phyloP scores from a whole-genome alignment of 192 early-diverging fungal species.

The Coemansia sp. region DNA sequence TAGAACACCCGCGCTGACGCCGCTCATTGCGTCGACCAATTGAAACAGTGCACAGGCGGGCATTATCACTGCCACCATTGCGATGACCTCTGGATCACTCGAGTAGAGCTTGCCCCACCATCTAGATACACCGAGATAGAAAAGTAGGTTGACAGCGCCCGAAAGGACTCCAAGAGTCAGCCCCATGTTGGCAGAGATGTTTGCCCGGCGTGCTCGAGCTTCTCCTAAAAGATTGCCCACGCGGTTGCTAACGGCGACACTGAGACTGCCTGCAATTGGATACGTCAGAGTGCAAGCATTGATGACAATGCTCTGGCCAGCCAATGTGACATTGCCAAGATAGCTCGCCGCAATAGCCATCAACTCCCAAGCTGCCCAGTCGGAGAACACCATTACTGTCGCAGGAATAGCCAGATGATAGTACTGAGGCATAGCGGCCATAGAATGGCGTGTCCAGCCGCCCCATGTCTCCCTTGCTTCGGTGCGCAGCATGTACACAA shows the following conservation, averaged over 20 bases:
- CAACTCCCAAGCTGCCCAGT: slow-evolving; percentile 59
- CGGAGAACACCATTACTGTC: slow-evolving; percentile 69
- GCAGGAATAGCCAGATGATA: slow-evolving; percentile 68
- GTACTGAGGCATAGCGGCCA: slow-evolving; percentile 51
- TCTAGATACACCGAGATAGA: slow-evolving; percentile 14
- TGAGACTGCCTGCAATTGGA: slow-evolving; percentile 56
- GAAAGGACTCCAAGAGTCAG: slow-evolving; percentile 9
- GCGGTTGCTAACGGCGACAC: slow-evolving; percentile 54
- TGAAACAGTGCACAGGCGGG: slow-evolving; percentile 79
- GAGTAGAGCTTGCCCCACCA: slow-evolving; percentile 63
- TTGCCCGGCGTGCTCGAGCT: slow-evolving; percentile 32
- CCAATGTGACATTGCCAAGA: slow-evolving; percentile 56
- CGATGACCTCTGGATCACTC: slow-evolving; percentile 64
- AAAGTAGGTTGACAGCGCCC: slow-evolving; percentile 14
- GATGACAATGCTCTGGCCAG: slow-evolving; percentile 58
- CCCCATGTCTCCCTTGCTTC: slow-evolving; percentile 65
- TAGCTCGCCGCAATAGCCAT: slow-evolving; percentile 53
- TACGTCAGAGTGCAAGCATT: slow-evolving; percentile 55
- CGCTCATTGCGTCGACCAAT: slow-evolving; percentile 57
- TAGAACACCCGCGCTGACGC: slow-evolving; percentile 58
- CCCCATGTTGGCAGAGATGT: slow-evolving; percentile 30
- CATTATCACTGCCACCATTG: slow-evolving; percentile 67
- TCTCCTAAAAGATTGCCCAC: slow-evolving; percentile 56
- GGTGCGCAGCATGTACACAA: slow-evolving; percentile 60
- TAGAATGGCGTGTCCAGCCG: slow-evolving; percentile 56